phyloP scores from a whole-genome alignment of 129 eudicot genomes.

The Centrapalus pauciflorus region DNA sequence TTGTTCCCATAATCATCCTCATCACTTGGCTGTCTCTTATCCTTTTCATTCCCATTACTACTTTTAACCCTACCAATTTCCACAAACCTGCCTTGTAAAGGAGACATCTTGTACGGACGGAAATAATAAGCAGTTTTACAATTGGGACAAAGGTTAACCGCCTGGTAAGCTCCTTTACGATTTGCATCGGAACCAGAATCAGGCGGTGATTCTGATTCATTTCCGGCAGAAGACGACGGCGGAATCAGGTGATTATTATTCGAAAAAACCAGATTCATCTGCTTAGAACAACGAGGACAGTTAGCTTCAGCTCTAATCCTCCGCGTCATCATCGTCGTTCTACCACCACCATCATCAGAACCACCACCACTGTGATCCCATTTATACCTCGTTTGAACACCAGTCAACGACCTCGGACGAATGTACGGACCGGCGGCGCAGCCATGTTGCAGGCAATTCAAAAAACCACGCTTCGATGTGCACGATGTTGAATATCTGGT shows the following conservation, averaged over 20 bases:
- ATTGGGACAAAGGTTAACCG: conserved; percentile 73
- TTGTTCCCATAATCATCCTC: conserved; percentile 38
- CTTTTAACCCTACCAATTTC: conserved; percentile 69
- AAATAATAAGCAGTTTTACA: conserved; percentile 81
- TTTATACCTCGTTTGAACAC: conserved; percentile 57
- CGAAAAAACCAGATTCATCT: conserved; percentile 66
- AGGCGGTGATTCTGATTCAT: conserved; percentile 9
- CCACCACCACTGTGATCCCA: conserved; percentile 55
- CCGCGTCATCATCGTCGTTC: conserved; percentile 27
- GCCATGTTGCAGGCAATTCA: conserved; percentile 28
- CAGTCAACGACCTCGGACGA: conserved; percentile 25
- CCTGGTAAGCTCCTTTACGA: conserved; percentile 41
- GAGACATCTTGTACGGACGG: conserved; percentile 64
- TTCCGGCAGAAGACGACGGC: conserved; percentile 31
- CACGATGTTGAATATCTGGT: neutral
- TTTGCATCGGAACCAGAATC: conserved; percentile 14
- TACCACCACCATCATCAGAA: conserved; percentile 23
- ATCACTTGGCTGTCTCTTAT: neutral
- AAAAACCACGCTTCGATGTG: conserved; percentile 24
- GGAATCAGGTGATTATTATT: conserved; percentile 45
- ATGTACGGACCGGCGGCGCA: conserved; percentile 36
- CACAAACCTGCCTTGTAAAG: conserved; percentile 79
- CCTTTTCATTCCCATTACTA: conserved; percentile 10
- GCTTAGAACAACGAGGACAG: conserved; percentile 85
- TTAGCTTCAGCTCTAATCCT: conserved; percentile 83